phyloP scores from a whole-genome alignment of 495 filamentous ascomycete species.

The Cercophora newfieldiana region DNA sequence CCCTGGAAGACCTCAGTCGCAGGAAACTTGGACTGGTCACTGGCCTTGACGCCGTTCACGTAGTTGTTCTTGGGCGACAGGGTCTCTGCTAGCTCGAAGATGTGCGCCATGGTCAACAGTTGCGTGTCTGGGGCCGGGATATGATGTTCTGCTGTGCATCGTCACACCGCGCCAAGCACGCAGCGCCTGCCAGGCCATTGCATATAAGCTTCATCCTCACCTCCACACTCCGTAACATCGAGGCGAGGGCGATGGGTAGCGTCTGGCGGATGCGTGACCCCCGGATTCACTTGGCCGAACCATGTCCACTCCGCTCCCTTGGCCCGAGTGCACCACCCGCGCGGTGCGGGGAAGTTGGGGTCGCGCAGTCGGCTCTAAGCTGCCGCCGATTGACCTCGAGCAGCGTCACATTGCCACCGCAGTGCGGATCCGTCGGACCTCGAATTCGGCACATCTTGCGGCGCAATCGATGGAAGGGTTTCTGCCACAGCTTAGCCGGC shows the following conservation, averaged over 20 bases:
- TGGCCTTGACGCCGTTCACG: background rate
- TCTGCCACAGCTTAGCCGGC: no score
- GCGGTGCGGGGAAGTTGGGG: background rate
- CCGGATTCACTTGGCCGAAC: background rate
- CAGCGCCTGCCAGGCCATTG: background rate
- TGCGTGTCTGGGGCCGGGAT: background rate
- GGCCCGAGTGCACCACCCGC: background rate
- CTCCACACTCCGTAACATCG: background rate
- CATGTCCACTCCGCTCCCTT: background rate
- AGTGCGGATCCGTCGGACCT: no score
- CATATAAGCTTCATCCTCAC: background rate
- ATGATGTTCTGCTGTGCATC: background rate
- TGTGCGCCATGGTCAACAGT: slow-evolving; percentile 6
- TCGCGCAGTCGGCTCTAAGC: no score
- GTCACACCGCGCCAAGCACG: background rate
- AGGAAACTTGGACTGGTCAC: slow-evolving; percentile 39
- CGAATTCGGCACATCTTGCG: no score
- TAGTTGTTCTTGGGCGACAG: slow-evolving; percentile 6
- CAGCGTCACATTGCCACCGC: no score
- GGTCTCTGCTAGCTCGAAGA: slow-evolving; percentile 11
- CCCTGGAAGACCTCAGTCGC: no score
- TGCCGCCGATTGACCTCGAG: no score
- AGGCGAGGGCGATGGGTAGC: background rate
- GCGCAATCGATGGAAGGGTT: no score
- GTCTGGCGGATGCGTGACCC: background rate